Percentiles rank a stretch among this genome's conserved stretches.
phyloP scores from a whole-genome alignment of 2,329 filamentous ascomycete species.

The Aspergillus carbonarius region DNA sequence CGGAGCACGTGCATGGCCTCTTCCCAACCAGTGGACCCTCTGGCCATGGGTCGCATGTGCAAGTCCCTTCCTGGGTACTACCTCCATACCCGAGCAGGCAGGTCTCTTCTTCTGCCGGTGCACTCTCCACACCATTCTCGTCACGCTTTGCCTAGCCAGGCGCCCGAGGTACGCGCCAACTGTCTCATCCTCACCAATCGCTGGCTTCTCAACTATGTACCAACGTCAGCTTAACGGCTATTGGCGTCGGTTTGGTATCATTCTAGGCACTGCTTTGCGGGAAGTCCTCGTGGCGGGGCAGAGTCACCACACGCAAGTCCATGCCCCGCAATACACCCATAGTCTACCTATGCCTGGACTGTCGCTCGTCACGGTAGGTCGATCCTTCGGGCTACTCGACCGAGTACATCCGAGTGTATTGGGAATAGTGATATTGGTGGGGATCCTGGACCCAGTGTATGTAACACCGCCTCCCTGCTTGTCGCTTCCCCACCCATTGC shows the following conservation, averaged over 20 bases:
- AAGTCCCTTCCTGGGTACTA: not conserved
- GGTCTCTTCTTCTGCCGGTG: not conserved
- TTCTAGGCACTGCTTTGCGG: not conserved
- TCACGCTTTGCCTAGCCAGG: not conserved
- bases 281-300: not conserved
- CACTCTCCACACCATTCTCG: not conserved
- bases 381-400: not conserved
- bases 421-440: not conserved
- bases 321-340: not conserved
- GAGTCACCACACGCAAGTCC: not conserved
- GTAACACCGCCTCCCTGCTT: not conserved
- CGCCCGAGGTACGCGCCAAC: not conserved
- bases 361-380: not conserved
- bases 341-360: not conserved
- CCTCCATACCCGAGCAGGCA: not conserved
- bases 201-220: not conserved
- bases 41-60: not conserved
- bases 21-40: slow-evolving; percentile 11
- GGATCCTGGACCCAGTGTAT: too few relatives aligned
- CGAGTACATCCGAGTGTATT: not conserved
- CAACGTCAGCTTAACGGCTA: not conserved
- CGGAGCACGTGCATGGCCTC: slow-evolving; percentile 13
- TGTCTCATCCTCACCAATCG: not conserved
- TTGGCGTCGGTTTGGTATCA: not conserved
- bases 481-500: not conserved